phyloP scores from a whole-genome alignment of 352 stramenopile genomes.

The Pythium volutum region DNA sequence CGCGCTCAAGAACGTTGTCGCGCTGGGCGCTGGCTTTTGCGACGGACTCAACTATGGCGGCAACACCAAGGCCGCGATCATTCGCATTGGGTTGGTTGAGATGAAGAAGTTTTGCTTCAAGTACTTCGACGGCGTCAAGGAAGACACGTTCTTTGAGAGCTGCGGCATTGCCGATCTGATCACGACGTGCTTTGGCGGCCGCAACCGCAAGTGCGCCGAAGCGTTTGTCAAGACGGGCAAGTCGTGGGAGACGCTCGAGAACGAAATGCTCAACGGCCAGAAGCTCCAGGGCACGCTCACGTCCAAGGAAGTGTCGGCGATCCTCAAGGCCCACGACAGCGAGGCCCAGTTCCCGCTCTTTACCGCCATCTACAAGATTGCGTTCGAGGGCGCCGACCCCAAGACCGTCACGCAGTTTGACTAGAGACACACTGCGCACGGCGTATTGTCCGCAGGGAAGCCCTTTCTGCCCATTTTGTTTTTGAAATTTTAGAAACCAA shows the following conservation, averaged over 20 bases:
- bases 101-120: slow-evolving; percentile 94
- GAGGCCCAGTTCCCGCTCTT: slow-evolving; percentile 90
- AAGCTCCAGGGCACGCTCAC: slow-evolving; percentile 97
- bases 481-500: slow-evolving; percentile 19
- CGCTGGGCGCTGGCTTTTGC: slow-evolving; percentile 95
- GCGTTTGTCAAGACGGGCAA: slow-evolving; percentile 86
- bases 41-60: slow-evolving; percentile 93
- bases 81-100: slow-evolving; percentile 93
- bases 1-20: slow-evolving; percentile 97
- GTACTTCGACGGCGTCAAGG: slow-evolving; percentile 93
- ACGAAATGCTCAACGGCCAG: slow-evolving; percentile 94
- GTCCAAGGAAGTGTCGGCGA: slow-evolving; percentile 90
- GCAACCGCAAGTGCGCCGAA: slow-evolving; percentile 96
- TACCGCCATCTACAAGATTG: slow-evolving; percentile 92
- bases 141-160: slow-evolving; percentile 95
- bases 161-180: slow-evolving; percentile 98
- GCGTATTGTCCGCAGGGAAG: too few species aligned
- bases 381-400: slow-evolving; percentile 86
- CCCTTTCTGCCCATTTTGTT: neutral
- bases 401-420: slow-evolving; percentile 72
- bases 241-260: slow-evolving; percentile 92
- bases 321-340: slow-evolving; percentile 86
- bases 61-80: slow-evolving; percentile 98
- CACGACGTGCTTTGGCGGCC: slow-evolving; percentile 97
- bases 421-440: neutral